Conservation (phyloP, 768 basidiomycete genomes). For the Termitomyces sp. region DNA sequence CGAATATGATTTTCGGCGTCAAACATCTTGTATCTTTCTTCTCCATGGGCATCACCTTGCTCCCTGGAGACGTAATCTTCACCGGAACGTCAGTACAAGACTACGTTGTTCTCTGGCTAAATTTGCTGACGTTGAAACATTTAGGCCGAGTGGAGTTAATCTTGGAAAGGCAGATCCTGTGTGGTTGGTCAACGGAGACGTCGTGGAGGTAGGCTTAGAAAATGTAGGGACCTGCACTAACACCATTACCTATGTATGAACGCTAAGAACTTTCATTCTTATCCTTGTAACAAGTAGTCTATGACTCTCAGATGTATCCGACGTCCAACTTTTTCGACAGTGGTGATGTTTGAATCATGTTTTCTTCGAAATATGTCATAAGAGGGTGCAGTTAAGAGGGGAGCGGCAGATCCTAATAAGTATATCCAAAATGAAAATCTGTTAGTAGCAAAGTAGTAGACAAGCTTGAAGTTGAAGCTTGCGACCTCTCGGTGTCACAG, state of each 20-base stretch:
- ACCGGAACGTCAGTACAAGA: conserved; percentile 34
- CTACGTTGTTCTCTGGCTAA: neutral
- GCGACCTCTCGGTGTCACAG: too few relatives aligned
- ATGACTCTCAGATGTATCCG: too few relatives aligned
- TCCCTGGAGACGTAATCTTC: conserved; percentile 41
- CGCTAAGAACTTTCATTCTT: neutral
- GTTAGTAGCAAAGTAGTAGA: too few relatives aligned
- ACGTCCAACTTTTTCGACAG: too few relatives aligned
- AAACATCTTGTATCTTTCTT: conserved; percentile 38
- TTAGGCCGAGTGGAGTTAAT: conserved; percentile 16
- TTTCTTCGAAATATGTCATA: neutral
- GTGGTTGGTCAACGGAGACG: conserved; percentile 22
- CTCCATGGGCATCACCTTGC: conserved; percentile 40
- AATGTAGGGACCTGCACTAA: conserved; percentile 25
- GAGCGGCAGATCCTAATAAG: too few relatives aligned
- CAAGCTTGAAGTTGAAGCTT: too few relatives aligned
- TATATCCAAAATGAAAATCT: too few relatives aligned
- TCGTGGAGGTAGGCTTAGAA: conserved; percentile 23
- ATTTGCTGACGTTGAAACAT: neutral
- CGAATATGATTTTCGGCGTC: conserved; percentile 40
- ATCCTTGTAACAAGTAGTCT: too few relatives aligned
- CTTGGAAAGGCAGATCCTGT: conserved; percentile 20
- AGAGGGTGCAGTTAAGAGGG: too few relatives aligned
- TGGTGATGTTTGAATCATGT: neutral
- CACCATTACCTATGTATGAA: conserved; percentile 14